Evolutionary conservation across 805 yeast species (phyloP).

Genomic region (Wickerhamomyces queroliae): DNA sequence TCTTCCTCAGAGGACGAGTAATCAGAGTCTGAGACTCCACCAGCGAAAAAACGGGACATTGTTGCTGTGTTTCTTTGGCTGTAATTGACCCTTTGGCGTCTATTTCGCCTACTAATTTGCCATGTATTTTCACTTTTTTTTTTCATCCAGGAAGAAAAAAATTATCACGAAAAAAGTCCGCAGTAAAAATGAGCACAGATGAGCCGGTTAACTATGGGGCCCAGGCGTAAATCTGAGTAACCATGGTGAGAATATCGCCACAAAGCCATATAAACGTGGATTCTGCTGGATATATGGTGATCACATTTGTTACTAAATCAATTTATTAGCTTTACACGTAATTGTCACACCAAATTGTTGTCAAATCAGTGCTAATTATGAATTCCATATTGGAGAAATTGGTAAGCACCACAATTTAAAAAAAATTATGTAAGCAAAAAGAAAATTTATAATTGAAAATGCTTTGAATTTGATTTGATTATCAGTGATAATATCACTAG

Average conservation of each 20-base stretch:
- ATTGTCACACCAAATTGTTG: too few relatives aligned
- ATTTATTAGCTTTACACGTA: background rate
- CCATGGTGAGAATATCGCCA: background rate
- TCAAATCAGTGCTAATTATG: too few relatives aligned
- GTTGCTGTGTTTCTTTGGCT: slow-evolving; percentile 6
- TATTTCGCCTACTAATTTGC: background rate
- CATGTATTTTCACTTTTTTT: slow-evolving; percentile 14
- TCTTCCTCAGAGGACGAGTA: slow-evolving; percentile 40
- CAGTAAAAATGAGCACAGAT: background rate
- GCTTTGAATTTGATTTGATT: too few relatives aligned
- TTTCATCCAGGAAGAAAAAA: slow-evolving; percentile 6
- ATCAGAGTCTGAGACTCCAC: slow-evolving; percentile 37
- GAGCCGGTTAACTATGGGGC: background rate
- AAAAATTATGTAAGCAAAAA: background rate
- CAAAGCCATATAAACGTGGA: background rate
- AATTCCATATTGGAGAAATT: too few relatives aligned
- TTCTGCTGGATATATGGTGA: background rate
- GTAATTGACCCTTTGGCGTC: slow-evolving; percentile 1
- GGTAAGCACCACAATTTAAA: too few relatives aligned
- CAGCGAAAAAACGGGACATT: slow-evolving; percentile 91
- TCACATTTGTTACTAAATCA: background rate
- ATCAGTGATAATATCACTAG: too few relatives aligned
- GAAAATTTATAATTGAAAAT: background rate
- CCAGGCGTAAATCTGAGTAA: slow-evolving; percentile 8
- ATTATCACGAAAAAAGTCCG: slow-evolving; percentile 1